A percentile compares a stretch with the other conserved stretches of the same genome.
Evolutionary conservation across 306 rosid genomes (phyloP).

Genomic region (Coriaria nepalensis): DNA sequence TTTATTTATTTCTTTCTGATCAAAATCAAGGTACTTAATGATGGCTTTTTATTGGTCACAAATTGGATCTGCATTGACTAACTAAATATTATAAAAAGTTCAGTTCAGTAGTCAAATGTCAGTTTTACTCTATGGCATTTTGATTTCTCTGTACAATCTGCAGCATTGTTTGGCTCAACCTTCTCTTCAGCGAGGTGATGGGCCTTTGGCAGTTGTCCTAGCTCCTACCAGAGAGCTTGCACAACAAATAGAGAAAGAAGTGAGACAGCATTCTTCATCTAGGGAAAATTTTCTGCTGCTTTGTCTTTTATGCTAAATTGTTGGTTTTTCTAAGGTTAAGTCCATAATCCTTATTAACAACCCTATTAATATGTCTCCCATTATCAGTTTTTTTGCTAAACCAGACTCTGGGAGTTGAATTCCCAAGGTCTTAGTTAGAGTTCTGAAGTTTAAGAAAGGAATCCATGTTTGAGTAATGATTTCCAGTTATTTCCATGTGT

Average conservation of each 20-base stretch:
- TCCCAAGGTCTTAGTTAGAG: no score
- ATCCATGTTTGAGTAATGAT: no score
- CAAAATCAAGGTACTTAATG: no score
- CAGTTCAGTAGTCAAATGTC: no score
- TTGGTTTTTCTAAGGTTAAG: constrained; percentile 1
- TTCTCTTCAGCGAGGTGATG: constrained; percentile 58
- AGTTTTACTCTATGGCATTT: background rate
- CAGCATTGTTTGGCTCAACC: constrained; percentile 81
- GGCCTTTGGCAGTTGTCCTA: constrained; percentile 68
- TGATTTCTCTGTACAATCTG: constrained; percentile 9
- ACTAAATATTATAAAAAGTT: no score
- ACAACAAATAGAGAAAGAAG: constrained; percentile 89
- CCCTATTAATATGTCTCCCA: constrained; percentile 4
- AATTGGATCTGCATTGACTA: no score
- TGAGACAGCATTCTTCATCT: constrained; percentile 14
- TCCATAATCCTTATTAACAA: background rate
- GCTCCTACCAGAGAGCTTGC: constrained; percentile 96
- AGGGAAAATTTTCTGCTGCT: constrained; percentile 2
- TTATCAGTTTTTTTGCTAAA: background rate
- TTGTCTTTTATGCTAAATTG: background rate
- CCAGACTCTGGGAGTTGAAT: background rate
- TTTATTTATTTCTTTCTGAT: background rate
- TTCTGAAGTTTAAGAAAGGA: no score
- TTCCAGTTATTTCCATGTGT: no score
- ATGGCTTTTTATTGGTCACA: no score